phyloP scores from a whole-genome alignment of 257 asterid species.

The Solanum bulbocastanum region DNA sequence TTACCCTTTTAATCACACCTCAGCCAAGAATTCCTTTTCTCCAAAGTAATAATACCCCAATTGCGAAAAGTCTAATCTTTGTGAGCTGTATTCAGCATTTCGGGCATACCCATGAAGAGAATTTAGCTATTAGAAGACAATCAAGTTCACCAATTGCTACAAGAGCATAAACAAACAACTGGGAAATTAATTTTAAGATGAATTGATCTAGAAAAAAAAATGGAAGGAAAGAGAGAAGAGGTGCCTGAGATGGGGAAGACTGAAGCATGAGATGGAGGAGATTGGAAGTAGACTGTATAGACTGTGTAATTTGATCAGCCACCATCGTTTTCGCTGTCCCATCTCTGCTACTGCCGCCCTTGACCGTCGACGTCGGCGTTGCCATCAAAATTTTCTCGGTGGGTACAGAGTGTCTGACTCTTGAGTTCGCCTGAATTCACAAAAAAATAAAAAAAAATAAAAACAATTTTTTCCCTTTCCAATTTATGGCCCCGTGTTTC shows the following conservation, averaged over 20 bases:
- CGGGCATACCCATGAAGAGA: neutral
- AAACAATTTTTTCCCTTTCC: neutral
- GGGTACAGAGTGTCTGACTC: neutral
- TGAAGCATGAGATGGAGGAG: constrained; percentile 90
- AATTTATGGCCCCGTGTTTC: neutral
- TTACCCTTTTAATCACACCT: neutral
- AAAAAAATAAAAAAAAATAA: too few relatives aligned
- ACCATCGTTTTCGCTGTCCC: constrained; percentile 55
- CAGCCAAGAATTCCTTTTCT: neutral
- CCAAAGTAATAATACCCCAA: neutral
- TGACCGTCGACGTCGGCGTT: neutral
- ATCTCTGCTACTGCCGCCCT: constrained; percentile 20
- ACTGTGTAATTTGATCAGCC: constrained; percentile 77
- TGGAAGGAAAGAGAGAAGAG: neutral
- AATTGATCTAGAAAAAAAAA: neutral
- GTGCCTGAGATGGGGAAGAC: constrained; percentile 24
- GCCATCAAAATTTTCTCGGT: neutral
- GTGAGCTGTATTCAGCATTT: neutral
- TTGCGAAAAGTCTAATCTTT: neutral
- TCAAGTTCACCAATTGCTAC: neutral
- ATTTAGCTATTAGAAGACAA: neutral
- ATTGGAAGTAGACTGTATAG: constrained; percentile 75
- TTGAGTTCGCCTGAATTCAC: neutral
- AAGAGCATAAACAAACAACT: neutral
- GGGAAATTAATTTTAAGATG: neutral